These are phyloP conservation scores for Hibiscus mutabilis DNA, from an alignment of 345 rosid species.

Conservation along the genomic window DNA sequence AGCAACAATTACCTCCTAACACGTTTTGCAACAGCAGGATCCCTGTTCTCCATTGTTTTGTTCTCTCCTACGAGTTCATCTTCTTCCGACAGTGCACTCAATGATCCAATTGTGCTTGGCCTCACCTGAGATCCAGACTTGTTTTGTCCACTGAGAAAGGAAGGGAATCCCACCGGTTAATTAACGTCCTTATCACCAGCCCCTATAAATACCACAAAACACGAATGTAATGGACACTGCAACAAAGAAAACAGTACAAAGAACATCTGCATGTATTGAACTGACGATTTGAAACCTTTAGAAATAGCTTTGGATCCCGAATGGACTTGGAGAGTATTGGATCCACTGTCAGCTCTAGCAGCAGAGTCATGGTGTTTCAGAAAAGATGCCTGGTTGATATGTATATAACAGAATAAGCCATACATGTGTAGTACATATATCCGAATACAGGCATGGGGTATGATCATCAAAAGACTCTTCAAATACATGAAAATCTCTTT, in stretches of 20 bases:
- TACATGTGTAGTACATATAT: too few species aligned
- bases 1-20: too few species aligned
- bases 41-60: too few species aligned
- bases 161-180: constrained; percentile 24
- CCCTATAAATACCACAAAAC: constrained; percentile 22
- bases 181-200: constrained; percentile 32
- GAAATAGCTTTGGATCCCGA: constrained; percentile 49
- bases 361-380: constrained; percentile 48
- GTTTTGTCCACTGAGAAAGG: constrained; percentile 27
- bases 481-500: too few species aligned
- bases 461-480: too few species aligned
- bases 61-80: too few species aligned
- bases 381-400: constrained; percentile 49
- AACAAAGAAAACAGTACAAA: background rate
- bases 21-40: too few species aligned
- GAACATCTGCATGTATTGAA: background rate
- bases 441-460: too few species aligned
- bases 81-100: too few species aligned
- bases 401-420: constrained; percentile 1
- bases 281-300: constrained; percentile 16
- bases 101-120: too few species aligned
- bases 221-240: background rate
- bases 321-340: constrained; percentile 34
- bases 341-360: constrained; percentile 45
- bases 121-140: too few species aligned